Percentiles rank a stretch among this genome's conserved stretches.
These are phyloP conservation scores for Entonaema liquescens DNA, from an alignment of 495 filamentous ascomycete genomes.

Conservation along the genomic window DNA sequence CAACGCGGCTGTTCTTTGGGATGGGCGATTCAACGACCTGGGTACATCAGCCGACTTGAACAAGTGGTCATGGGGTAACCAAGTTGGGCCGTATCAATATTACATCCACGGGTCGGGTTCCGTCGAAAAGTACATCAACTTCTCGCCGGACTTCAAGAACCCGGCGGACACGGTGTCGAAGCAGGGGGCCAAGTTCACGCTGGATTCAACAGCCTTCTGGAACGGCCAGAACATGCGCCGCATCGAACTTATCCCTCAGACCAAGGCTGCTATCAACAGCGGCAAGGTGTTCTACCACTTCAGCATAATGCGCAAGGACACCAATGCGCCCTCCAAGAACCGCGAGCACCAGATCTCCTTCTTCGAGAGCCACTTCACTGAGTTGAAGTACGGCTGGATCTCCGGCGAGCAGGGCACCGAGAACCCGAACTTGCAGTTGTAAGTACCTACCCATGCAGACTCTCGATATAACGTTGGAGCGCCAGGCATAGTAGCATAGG, in stretches of 20 bases:
- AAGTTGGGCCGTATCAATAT: slow-evolving; percentile 75
- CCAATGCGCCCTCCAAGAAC: slow-evolving; percentile 64
- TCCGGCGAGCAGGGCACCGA: slow-evolving; percentile 63
- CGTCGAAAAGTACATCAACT: slow-evolving; percentile 66
- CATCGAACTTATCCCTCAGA: slow-evolving; percentile 72
- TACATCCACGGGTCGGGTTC: slow-evolving; percentile 71
- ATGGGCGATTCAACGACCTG: slow-evolving; percentile 69
- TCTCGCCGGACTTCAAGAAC: slow-evolving; percentile 65
- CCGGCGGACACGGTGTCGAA: slow-evolving; percentile 65
- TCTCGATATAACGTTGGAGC: background rate
- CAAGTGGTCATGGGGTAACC: slow-evolving; percentile 71
- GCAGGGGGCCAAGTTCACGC: slow-evolving; percentile 70
- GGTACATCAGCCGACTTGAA: slow-evolving; percentile 58
- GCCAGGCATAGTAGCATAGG: background rate
- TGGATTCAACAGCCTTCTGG: slow-evolving; percentile 68
- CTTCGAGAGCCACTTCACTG: slow-evolving; percentile 75
- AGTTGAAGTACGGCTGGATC: slow-evolving; percentile 75
- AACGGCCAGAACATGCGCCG: slow-evolving; percentile 68
- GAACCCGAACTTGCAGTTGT: slow-evolving; percentile 59
- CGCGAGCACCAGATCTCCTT: slow-evolving; percentile 76
- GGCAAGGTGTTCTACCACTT: slow-evolving; percentile 74
- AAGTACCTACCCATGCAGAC: slow-evolving; percentile 6
- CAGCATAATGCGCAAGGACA: slow-evolving; percentile 61
- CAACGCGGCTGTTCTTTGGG: slow-evolving; percentile 62
- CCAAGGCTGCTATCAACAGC: slow-evolving; percentile 63